Base-by-base conservation (phyloP, 306 rosid genomes). In the Mucuna pruriens region DNA sequence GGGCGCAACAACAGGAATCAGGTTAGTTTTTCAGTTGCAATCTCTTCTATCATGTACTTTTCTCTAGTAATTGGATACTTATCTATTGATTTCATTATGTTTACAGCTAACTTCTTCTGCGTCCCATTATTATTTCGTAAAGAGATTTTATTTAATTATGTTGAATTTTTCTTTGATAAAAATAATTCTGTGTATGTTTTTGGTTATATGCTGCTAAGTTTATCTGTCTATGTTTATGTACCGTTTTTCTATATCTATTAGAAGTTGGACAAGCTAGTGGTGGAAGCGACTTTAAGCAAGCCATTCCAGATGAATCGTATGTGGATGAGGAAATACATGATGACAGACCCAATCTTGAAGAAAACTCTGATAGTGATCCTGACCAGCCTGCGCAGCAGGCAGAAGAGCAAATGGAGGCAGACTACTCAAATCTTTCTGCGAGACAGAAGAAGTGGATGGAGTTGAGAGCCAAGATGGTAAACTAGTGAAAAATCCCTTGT, bases 381-480 rank as follows among this genome's bases (percentile, higher is more conserved):
- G 91, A 87, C 52, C 84, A 78, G 73, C 83, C 87, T 54, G 83
- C 77, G 82, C 0, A 2, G n/a, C 69, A 31, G 42, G 69, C 29
- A 62, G 23, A 55, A 2, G 90, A 89, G 71, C 71, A 74, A 16
- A 1, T 40, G 17, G 90, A 75, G 38, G 82, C 29, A 22, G 89
- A 78, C 10, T 83, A 75, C 75, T 20, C 87, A 3, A 81, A 86
- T 3, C 96, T 89, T 40, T 89, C 98, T 0, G 86, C 87, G 63
- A 92, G 98, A 86, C 92, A 93, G 92, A 93, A 90, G 71, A 96
- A 87, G 77, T 80, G 89, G 91, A 90, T 89, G 89, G 98, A 93
- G 74, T 74, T 93, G 88, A 93, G 91, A 87, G 92, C 84, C 81
- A 95, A 90, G 86, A 89, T 96, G 98, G 99, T 92, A 87, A 83